These are phyloP conservation scores for Austroboletus eburneus DNA, from an alignment of 768 basidiomycete species.

Conservation along the genomic window DNA sequence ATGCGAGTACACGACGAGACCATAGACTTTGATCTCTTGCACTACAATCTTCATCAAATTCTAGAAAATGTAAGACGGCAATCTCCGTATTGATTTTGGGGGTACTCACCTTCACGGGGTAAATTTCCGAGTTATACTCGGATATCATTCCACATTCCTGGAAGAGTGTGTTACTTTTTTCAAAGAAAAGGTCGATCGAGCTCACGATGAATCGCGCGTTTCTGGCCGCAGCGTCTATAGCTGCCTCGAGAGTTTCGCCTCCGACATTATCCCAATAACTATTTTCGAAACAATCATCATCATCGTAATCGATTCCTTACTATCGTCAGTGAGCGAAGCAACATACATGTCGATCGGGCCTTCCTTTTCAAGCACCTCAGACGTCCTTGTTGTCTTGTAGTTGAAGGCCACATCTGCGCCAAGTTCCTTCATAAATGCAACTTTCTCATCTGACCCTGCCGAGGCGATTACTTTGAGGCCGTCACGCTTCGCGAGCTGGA, in stretches of 20 bases:
- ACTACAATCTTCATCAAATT: constrained; percentile 38
- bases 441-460: constrained; percentile 69
- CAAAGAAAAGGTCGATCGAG: not conserved
- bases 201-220: constrained; percentile 47
- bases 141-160: constrained; percentile 34
- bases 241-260: constrained; percentile 54
- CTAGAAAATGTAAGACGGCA: constrained; percentile 11
- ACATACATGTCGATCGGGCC: constrained; percentile 52
- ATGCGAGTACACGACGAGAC: constrained; percentile 37
- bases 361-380: constrained; percentile 49
- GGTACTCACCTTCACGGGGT: constrained; percentile 10
- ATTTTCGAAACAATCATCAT: not conserved
- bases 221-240: constrained; percentile 40
- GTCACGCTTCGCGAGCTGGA: constrained; percentile 47
- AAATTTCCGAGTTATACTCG: constrained; percentile 10
- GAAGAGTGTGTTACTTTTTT: not conserved
- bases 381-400: constrained; percentile 57
- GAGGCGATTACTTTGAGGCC: constrained; percentile 66
- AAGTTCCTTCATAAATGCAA: constrained; percentile 51
- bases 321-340: not conserved
- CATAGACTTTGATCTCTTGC: constrained; percentile 39
- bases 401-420: constrained; percentile 71
- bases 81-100: no score
- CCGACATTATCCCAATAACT: constrained; percentile 47
- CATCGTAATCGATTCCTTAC: not conserved